Evolutionary conservation across 768 basidiomycete genomes (phyloP).

Genomic region (Lanmaoa rubissima): DNA sequence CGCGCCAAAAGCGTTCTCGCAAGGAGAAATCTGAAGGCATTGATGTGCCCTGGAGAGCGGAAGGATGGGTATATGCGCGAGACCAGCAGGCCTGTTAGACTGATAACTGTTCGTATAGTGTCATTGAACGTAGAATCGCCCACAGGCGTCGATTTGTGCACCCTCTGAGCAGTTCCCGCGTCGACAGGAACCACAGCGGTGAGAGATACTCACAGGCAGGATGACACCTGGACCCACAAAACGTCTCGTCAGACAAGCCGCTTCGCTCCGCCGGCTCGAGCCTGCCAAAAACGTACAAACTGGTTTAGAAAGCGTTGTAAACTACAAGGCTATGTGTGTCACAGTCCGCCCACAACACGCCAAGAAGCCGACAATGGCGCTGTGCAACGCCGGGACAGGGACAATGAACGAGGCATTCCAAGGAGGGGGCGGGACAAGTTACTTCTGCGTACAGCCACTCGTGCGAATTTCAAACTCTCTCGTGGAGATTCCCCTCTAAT

Average conservation of each 20-base stretch:
- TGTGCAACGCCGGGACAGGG: not conserved
- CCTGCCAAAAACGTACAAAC: conserved; percentile 22
- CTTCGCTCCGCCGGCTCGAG: conserved; percentile 4
- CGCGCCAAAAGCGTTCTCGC: conserved; percentile 27
- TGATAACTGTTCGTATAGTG: not conserved
- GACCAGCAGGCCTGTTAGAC: not conserved
- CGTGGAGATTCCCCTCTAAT: not conserved
- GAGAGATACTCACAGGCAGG: not conserved
- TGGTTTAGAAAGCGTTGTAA: not conserved
- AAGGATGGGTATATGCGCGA: conserved; percentile 6
- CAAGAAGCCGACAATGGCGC: not conserved
- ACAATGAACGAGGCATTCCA: too few relatives aligned
- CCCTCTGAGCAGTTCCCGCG: not conserved
- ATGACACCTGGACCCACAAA: conserved; percentile 23
- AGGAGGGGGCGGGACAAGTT: too few relatives aligned
- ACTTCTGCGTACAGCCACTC: not conserved
- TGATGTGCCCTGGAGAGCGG: not conserved
- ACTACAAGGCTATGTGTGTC: conserved; percentile 5
- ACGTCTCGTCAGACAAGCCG: conserved; percentile 2
- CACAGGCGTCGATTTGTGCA: conserved; percentile 5
- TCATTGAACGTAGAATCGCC: not conserved
- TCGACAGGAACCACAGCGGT: not conserved
- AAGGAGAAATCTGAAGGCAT: conserved; percentile 18
- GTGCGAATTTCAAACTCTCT: not conserved
- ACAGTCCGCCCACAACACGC: not conserved